phyloP scores from a whole-genome alignment of 2,329 filamentous ascomycete genomes.

The Neopestalotiopsis clavispora region DNA sequence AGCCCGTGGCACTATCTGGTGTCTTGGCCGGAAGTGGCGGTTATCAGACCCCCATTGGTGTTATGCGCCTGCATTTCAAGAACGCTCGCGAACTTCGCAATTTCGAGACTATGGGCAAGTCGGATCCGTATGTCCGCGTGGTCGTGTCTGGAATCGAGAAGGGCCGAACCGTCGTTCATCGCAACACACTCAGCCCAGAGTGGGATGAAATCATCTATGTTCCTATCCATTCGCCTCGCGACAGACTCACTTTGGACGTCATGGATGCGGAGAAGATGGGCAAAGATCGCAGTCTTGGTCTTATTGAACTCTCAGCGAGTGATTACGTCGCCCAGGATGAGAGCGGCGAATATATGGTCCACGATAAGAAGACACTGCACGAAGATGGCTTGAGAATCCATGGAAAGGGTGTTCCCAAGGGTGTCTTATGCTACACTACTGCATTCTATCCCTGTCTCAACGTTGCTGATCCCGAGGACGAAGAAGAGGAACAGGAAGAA shows the following conservation, averaged over 20 bases:
- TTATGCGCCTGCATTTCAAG: constrained; percentile 92
- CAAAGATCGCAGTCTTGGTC: constrained; percentile 86
- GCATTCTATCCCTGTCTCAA: constrained; percentile 92
- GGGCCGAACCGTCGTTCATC: constrained; percentile 90
- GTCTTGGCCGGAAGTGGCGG: constrained; percentile 78
- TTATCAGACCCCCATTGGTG: constrained; percentile 91
- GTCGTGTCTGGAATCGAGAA: constrained; percentile 90
- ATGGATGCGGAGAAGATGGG: constrained; percentile 96
- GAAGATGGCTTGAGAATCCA: constrained; percentile 75
- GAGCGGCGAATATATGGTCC: constrained; percentile 77
- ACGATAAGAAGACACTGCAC: constrained; percentile 75
- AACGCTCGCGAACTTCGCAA: constrained; percentile 84
- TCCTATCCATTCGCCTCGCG: constrained; percentile 82
- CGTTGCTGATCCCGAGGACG: constrained; percentile 87
- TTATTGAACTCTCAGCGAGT: constrained; percentile 75
- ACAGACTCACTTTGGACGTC: constrained; percentile 87
- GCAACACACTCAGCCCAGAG: constrained; percentile 92
- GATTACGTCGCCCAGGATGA: constrained; percentile 83
- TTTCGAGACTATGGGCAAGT: constrained; percentile 94
- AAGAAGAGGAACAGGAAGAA: constrained; percentile 62
- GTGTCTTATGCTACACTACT: constrained; percentile 79
- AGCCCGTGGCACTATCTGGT: constrained; percentile 86
- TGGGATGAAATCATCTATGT: constrained; percentile 97
- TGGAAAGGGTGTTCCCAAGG: constrained; percentile 76
- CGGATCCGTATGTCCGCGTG: constrained; percentile 90